A percentile compares a stretch with the other conserved stretches of the same genome.
phyloP scores from a whole-genome alignment of 192 early-diverging fungal genomes.

The Rhizophagus clarus region DNA sequence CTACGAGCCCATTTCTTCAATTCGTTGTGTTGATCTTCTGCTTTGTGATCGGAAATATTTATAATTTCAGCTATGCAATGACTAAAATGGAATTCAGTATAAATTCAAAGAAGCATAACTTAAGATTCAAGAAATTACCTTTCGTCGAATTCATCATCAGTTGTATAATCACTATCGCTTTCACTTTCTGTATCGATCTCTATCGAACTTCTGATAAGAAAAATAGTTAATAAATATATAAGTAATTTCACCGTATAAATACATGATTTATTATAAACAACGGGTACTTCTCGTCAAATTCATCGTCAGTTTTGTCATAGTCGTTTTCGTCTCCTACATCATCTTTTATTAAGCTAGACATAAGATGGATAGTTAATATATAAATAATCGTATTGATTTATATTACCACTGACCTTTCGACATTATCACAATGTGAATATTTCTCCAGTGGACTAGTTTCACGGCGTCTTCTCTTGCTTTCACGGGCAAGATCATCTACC shows the following conservation, averaged over 20 bases:
- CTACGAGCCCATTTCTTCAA: not conserved
- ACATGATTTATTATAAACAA: slow-evolving; percentile 2
- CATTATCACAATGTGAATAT: too few species aligned
- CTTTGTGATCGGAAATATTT: slow-evolving; percentile 8
- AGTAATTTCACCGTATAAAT: not conserved
- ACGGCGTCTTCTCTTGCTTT: too few species aligned
- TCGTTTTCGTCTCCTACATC: too few species aligned
- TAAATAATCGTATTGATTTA: too few species aligned
- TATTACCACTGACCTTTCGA: too few species aligned
- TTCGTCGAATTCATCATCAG: too few species aligned
- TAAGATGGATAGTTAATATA: too few species aligned
- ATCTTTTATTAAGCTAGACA: too few species aligned
- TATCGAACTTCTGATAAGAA: slow-evolving; percentile 3
- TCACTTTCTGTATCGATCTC: not conserved
- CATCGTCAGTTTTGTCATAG: too few species aligned
- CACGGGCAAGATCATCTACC: too few species aligned
- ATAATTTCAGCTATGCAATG: slow-evolving; percentile 1
- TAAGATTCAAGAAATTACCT: not conserved
- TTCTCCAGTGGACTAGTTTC: too few species aligned
- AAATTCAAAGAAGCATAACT: slow-evolving; percentile 13
- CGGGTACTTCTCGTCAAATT: not conserved
- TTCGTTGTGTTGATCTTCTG: not conserved
- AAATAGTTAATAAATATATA: slow-evolving; percentile 6
- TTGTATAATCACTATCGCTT: too few species aligned
- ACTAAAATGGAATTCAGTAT: slow-evolving; percentile 9